Conservation (phyloP, 192 early-diverging fungal species). For the Kickxella alabastrina region DNA sequence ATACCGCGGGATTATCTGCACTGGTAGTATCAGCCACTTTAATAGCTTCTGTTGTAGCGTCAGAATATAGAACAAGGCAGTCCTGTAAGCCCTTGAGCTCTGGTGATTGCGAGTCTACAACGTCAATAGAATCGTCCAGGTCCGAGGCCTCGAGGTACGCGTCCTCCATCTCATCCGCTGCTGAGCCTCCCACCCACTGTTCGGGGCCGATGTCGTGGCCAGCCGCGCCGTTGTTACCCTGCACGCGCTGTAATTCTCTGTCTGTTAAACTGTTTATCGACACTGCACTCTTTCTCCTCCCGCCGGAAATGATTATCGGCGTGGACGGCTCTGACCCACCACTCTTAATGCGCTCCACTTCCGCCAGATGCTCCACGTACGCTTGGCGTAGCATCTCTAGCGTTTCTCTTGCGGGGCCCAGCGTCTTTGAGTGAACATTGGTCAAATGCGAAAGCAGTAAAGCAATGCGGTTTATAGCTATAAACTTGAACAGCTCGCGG, state of each 20-base stretch:
- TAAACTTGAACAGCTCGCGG: constrained; percentile 82
- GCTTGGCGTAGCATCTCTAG: constrained; percentile 22
- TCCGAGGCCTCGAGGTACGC: constrained; percentile 70
- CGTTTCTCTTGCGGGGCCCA: constrained; percentile 12
- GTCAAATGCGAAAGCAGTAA: constrained; percentile 65
- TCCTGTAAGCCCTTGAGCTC: constrained; percentile 29
- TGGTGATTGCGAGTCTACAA: constrained; percentile 12
- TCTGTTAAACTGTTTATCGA: constrained; percentile 39
- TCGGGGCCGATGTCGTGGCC: not conserved
- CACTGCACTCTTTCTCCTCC: constrained; percentile 27
- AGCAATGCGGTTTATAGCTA: constrained; percentile 67
- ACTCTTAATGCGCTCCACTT: constrained; percentile 10
- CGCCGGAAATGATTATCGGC: constrained; percentile 13
- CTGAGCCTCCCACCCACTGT: constrained; percentile 41
- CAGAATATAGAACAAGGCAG: constrained; percentile 27
- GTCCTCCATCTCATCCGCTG: constrained; percentile 73
- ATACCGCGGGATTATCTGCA: too few relatives aligned
- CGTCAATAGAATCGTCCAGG: constrained; percentile 46
- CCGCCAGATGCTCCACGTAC: constrained; percentile 23
- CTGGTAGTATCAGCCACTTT: too few relatives aligned
- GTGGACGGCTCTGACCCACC: constrained; percentile 28
- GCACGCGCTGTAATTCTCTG: constrained; percentile 3
- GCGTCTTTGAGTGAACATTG: constrained; percentile 21
- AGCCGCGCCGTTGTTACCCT: constrained; percentile 1
- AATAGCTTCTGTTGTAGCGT: not conserved